Base-by-base conservation (phyloP, 1,284 basidiomycete genomes). In the Leccinum pseudoinsigne region DNA sequence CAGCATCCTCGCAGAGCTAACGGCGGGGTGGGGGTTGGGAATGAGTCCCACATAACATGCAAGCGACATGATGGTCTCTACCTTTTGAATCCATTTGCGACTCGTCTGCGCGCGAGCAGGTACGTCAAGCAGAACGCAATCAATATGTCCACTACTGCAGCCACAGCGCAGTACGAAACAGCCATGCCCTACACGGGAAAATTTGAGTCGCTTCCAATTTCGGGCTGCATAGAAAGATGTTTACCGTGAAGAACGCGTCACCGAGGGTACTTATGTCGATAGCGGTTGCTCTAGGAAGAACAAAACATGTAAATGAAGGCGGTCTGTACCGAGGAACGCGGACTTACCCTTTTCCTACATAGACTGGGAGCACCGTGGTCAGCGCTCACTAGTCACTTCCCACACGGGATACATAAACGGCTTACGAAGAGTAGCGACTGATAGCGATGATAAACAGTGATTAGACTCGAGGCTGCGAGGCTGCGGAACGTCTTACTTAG, bases 91-190 rank as follows among this genome's bases (percentile, higher is more conserved):
- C 50, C 57, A 14, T 18, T 45, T 10, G 61, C 51, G 18, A 55
- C 21, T 7, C 61, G 61, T 54, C 40, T 62, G 26, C 57, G 57
- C 2, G 57, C 51, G n/a, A 62, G 61, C 40, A 62, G 18, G 40
- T 36, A 62, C 4, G 61, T 62, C 28, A 62, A 59, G 38, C 47
- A 62, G 6, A 55, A 5, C 10, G 61, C 61, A 40, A 62, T 62
- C 21, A 47, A 34, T 14, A 62, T 40, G 12, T 62, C 61, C 18
- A 62, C 61, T 8, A 38, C 61, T 8, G 61, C 61, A 4, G 61
- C 57, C 31, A 62, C 51, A 31, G 61, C n/a, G n/a, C 45, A 59
- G 14, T 53, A 61, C 26, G 60, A 34, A 59, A 59, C 18, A 5
- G 56, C 36, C 4, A 62, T 34, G 18, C 50, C 61, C 61, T 62